Evolutionary conservation across 352 stramenopile species (phyloP).

Genomic region (Blastocystis sp.): DNA sequence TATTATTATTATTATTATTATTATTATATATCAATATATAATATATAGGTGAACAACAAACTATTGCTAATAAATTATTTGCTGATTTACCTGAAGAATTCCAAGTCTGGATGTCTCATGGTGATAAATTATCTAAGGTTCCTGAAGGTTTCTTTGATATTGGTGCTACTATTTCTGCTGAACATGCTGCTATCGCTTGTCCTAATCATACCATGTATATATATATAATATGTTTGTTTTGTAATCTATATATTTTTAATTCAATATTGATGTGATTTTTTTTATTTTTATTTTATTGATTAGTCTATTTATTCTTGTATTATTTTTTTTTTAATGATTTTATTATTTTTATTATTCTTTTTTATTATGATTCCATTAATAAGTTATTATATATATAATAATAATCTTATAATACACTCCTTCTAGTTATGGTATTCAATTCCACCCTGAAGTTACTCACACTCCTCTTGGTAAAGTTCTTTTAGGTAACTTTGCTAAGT

Average conservation of each 20-base stretch:
- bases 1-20: background rate
- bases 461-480: constrained; percentile 75
- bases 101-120: constrained; percentile 98
- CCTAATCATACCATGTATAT: constrained; percentile 5
- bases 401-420: too few species aligned
- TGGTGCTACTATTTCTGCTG: constrained; percentile 28
- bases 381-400: too few species aligned
- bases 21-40: background rate
- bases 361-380: too few species aligned
- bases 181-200: constrained; percentile 71
- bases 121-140: constrained; percentile 80
- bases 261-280: too few species aligned
- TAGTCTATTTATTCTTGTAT: too few species aligned
- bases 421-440: constrained; percentile 92
- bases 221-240: too few species aligned
- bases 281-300: too few species aligned
- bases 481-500: constrained; percentile 85
- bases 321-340: too few species aligned
- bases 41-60: background rate
- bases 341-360: too few species aligned
- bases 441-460: constrained; percentile 87
- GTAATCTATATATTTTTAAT: too few species aligned
- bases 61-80: constrained; percentile 53
- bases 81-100: constrained; percentile 67
- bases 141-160: constrained; percentile 61